phyloP scores from a whole-genome alignment of 176 grass and related monocot species.

The Cenchrus fungigraminus region DNA sequence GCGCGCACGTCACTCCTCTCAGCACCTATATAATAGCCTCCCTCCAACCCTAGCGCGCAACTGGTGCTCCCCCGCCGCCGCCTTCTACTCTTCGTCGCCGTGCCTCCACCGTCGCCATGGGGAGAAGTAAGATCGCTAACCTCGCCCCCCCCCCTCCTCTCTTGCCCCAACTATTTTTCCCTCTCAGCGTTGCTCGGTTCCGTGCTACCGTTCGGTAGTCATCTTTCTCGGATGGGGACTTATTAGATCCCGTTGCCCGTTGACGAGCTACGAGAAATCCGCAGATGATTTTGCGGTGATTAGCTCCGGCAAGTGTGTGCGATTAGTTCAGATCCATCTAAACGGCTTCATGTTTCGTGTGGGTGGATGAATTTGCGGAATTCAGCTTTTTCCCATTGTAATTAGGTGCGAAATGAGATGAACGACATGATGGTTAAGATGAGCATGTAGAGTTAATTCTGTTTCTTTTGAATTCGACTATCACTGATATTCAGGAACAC shows the following conservation, averaged over 20 bases:
- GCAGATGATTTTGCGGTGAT: neutral
- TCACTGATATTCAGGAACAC: neutral
- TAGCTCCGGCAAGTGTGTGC: neutral
- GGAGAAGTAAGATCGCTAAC: slow-evolving; percentile 32
- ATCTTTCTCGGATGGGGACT: neutral
- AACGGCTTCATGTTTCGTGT: neutral
- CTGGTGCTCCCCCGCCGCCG: neutral
- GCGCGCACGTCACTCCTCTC: neutral
- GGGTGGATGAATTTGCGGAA: neutral
- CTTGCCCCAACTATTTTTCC: neutral
- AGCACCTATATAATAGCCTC: neutral
- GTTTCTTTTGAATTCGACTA: neutral
- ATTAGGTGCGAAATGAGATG: neutral
- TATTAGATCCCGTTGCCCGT: neutral
- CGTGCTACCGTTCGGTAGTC: neutral
- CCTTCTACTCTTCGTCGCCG: neutral
- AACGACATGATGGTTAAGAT: neutral
- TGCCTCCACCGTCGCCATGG: slow-evolving; percentile 20
- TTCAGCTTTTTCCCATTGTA: neutral
- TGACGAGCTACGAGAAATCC: neutral
- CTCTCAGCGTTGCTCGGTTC: neutral
- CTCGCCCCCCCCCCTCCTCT: neutral
- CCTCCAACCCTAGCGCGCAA: slow-evolving; percentile 8
- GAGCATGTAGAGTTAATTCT: neutral
- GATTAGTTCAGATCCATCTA: neutral